phyloP scores from a whole-genome alignment of 2,329 filamentous ascomycete species.

The Chaetomiaceae sp. region DNA sequence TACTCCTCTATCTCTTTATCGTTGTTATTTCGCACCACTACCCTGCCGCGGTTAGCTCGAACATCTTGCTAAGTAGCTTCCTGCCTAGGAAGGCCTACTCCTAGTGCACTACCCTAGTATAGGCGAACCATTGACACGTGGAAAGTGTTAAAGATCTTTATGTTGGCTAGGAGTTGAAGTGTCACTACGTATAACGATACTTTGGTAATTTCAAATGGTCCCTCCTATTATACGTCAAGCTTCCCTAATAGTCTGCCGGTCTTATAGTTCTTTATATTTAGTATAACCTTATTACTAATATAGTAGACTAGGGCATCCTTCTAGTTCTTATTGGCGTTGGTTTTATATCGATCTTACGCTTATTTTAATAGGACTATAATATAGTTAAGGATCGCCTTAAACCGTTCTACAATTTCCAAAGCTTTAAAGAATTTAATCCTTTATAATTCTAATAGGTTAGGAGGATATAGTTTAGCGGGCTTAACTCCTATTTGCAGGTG shows the following conservation, averaged over 20 bases:
- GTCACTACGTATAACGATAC: not conserved
- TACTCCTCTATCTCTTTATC: not conserved
- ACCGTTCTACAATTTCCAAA: not conserved
- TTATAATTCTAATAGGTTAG: not conserved
- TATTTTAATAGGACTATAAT: not conserved
- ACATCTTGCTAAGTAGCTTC: not conserved
- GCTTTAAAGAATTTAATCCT: not conserved
- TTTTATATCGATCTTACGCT: not conserved
- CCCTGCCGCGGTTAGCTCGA: not conserved
- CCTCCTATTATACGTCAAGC: not conserved
- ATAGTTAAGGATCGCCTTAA: not conserved
- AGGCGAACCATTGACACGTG: not conserved
- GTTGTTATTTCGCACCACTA: not conserved
- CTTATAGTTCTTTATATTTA: not conserved
- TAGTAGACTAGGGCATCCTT: not conserved
- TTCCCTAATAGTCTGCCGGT: not conserved
- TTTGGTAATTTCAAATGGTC: not conserved
- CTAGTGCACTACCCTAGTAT: not conserved
- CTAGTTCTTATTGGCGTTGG: not conserved
- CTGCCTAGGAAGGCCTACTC: not conserved
- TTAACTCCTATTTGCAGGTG: not conserved
- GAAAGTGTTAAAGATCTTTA: constrained; percentile 2
- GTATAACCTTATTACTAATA: not conserved
- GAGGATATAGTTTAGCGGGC: not conserved
- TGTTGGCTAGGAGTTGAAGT: not conserved